These are phyloP conservation scores for Flaveria ramosissima DNA, from an alignment of 129 eudicot species.

Conservation along the genomic window DNA sequence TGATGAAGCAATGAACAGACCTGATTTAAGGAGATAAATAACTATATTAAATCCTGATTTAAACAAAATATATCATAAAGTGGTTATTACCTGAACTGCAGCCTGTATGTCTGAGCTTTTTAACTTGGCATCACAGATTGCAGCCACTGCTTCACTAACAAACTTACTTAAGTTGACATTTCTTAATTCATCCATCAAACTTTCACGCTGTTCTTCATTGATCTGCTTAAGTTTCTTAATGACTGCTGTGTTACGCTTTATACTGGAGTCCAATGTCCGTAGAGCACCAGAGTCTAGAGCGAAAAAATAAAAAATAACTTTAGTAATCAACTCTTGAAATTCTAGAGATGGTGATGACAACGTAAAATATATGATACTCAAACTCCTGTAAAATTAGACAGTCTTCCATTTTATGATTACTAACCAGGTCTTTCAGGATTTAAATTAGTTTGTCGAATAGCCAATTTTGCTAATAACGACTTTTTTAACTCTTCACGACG, in stretches of 20 bases:
- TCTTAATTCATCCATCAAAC: slow-evolving; percentile 87
- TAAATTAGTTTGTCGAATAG: slow-evolving; percentile 76
- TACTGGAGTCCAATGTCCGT: slow-evolving; percentile 92
- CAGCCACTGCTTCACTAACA: slow-evolving; percentile 95
- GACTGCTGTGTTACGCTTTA: slow-evolving; percentile 95
- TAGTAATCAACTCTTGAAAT: not conserved
- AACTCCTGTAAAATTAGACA: not conserved
- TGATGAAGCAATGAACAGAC: slow-evolving; percentile 98
- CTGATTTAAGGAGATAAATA: slow-evolving; percentile 33
- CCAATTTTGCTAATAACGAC: slow-evolving; percentile 66
- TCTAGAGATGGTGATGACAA: slow-evolving; percentile 5
- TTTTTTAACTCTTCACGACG: slow-evolving; percentile 87
- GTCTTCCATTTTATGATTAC: slow-evolving; percentile 24
- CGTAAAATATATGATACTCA: not conserved
- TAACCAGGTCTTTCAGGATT: slow-evolving; percentile 91
- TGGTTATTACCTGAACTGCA: slow-evolving; percentile 78
- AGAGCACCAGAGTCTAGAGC: slow-evolving; percentile 69
- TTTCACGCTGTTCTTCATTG: slow-evolving; percentile 90
- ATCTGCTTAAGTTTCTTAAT: slow-evolving; percentile 91
- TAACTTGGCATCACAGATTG: slow-evolving; percentile 94
- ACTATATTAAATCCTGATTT: not conserved
- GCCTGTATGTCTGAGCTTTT: slow-evolving; percentile 87
- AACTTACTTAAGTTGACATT: slow-evolving; percentile 92
- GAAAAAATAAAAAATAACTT: slow-evolving; percentile 8
- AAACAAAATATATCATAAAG: not conserved